Percentiles rank a stretch among this genome's conserved stretches.
Conservation (phyloP, 2,329 filamentous ascomycete genomes). For the Ploettnerulaceae sp. region DNA sequence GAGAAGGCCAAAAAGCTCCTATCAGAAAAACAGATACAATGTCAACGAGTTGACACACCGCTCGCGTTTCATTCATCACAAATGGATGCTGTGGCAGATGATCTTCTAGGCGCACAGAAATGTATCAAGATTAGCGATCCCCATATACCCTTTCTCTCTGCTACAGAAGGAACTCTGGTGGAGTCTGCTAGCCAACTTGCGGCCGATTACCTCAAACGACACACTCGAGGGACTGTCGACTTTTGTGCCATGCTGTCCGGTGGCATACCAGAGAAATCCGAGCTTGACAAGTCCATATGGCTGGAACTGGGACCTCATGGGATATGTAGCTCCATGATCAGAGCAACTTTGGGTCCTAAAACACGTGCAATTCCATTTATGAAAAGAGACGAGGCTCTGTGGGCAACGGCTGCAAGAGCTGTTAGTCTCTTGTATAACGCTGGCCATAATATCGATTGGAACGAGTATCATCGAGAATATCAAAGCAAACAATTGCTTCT, state of each 20-base stretch:
- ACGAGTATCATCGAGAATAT: conserved; percentile 62
- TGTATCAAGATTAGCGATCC: conserved; percentile 49
- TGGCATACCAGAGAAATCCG: conserved; percentile 51
- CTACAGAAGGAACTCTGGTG: conserved; percentile 57
- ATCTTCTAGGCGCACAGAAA: conserved; percentile 51
- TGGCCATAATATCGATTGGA: conserved; percentile 62
- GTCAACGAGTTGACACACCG: conserved; percentile 41
- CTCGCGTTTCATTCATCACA: conserved; percentile 63
- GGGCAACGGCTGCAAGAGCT: conserved; percentile 51
- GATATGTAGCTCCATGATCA: conserved; percentile 63
- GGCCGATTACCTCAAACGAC: conserved; percentile 57
- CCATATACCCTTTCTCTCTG: conserved; percentile 58
- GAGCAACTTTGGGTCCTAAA: conserved; percentile 39
- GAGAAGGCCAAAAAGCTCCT: conserved; percentile 43
- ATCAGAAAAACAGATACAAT: conserved; percentile 49
- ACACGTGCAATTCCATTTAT: conserved; percentile 41
- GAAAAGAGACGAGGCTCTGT: conserved; percentile 53
- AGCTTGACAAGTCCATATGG: conserved; percentile 61
- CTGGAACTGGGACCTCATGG: conserved; percentile 70
- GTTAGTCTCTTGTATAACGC: conserved; percentile 57
- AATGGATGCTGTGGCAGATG: conserved; percentile 34
- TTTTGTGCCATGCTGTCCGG: conserved; percentile 57
- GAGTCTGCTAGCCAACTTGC: conserved; percentile 50
- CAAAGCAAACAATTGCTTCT: conserved; percentile 52
- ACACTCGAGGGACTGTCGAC: conserved; percentile 65